Evolutionary conservation across 2,329 filamentous ascomycete genomes (phyloP).

Genomic region (Trichocomaceae sp.): DNA sequence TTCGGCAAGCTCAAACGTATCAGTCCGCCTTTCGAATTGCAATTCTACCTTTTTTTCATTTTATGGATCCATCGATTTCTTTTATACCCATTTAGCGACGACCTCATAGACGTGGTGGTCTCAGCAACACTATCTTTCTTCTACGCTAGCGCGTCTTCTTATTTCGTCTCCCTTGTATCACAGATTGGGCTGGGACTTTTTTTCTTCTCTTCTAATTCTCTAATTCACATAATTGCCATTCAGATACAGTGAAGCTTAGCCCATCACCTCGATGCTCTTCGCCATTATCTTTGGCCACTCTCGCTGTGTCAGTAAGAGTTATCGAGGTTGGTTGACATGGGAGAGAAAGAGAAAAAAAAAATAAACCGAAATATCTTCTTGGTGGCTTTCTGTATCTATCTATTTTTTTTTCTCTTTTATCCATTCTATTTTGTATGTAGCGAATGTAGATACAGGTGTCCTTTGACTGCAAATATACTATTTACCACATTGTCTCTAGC

Average conservation of each 20-base stretch:
- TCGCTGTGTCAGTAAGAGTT: not conserved
- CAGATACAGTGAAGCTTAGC: conserved; percentile 7
- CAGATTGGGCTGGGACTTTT: conserved; percentile 5
- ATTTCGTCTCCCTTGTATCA: not conserved
- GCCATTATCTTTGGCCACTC: not conserved
- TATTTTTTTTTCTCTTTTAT: not conserved
- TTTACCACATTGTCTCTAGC: not conserved
- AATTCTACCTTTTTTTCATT: not conserved
- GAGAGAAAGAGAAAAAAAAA: not conserved
- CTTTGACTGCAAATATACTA: not conserved
- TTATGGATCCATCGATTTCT: conserved; percentile 3
- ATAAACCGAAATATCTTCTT: not conserved
- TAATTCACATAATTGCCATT: conserved; percentile 13
- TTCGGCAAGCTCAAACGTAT: not conserved
- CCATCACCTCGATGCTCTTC: not conserved
- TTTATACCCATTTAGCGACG: conserved; percentile 15
- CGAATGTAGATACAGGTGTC: not conserved
- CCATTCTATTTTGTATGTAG: not conserved
- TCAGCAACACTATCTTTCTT: conserved; percentile 6
- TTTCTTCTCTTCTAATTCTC: conserved; percentile 10
- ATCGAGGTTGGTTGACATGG: not conserved
- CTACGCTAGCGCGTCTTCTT: conserved; percentile 1
- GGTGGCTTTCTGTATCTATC: not conserved
- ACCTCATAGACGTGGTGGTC: conserved; percentile 6
- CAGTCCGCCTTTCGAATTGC: not conserved